A percentile compares a stretch with the other conserved stretches of the same genome.
phyloP scores from a whole-genome alignment of 805 yeast species.

The Kodamaea fukazawae region DNA sequence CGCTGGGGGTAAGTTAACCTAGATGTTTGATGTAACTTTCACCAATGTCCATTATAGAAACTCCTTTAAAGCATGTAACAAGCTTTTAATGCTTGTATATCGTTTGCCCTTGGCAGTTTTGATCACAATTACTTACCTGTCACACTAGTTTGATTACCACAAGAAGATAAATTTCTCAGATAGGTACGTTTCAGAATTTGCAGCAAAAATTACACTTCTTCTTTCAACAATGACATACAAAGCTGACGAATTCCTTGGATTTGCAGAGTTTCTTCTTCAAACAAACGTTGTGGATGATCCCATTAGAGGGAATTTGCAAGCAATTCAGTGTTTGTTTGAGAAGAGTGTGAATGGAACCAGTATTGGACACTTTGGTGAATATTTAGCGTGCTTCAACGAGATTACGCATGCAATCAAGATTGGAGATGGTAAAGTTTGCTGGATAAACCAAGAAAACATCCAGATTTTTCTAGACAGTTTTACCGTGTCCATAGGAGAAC shows the following conservation, averaged over 20 bases:
- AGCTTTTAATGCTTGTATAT: too few species aligned
- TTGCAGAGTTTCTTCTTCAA: constrained; percentile 11
- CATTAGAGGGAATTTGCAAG: constrained; percentile 12
- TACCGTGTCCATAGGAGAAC: too few species aligned
- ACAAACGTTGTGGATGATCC: constrained; percentile 12
- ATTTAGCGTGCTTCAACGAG: constrained; percentile 16
- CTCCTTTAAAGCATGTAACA: too few species aligned
- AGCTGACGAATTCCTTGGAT: constrained; percentile 4
- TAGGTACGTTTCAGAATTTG: background rate
- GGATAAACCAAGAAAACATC: constrained; percentile 12
- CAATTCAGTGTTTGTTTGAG: constrained; percentile 4
- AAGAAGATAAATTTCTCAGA: background rate
- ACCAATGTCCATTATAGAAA: too few species aligned
- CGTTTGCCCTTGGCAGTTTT: too few species aligned
- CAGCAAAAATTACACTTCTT: constrained; percentile 1
- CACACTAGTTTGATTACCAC: too few species aligned
- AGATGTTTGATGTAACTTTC: too few species aligned
- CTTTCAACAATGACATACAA: background rate
- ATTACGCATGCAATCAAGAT: constrained; percentile 16
- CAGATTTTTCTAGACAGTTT: too few species aligned
- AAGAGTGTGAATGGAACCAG: background rate
- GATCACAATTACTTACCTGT: too few species aligned
- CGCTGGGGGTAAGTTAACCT: too few species aligned
- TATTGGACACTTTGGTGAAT: constrained; percentile 3
- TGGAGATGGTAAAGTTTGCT: background rate